These are phyloP conservation scores for Mimosa pudica DNA, from an alignment of 306 rosid genomes.

Conservation along the genomic window DNA sequence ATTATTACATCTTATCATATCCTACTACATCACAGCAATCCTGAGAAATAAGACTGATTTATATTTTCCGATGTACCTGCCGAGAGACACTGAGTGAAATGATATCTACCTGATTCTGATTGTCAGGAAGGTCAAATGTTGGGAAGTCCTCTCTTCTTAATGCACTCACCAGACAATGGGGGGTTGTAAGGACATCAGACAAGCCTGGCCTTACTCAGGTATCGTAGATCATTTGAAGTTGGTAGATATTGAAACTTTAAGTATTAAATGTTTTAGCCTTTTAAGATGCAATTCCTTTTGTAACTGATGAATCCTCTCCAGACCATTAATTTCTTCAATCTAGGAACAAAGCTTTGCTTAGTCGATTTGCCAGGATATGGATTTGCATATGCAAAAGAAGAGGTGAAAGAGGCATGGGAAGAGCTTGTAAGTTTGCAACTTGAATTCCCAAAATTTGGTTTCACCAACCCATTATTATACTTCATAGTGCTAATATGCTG, in stretches of 20 bases:
- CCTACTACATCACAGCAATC: background rate
- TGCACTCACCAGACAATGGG: constrained; percentile 96
- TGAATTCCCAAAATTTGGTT: constrained; percentile 12
- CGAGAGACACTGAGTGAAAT: constrained; percentile 26
- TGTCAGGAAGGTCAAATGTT: constrained; percentile 89
- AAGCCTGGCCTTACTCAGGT: constrained; percentile 99
- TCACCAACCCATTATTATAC: constrained; percentile 14
- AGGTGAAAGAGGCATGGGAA: constrained; percentile 96
- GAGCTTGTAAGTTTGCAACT: constrained; percentile 77
- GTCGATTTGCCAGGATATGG: constrained; percentile 99
- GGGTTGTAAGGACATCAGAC: constrained; percentile 87
- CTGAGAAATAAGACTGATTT: background rate
- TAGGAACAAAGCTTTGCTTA: constrained; percentile 74
- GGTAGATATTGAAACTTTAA: constrained; percentile 7
- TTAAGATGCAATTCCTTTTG: constrained; percentile 13
- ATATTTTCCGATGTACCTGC: constrained; percentile 10
- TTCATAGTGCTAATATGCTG: constrained; percentile 7
- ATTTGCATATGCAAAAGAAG: constrained; percentile 97
- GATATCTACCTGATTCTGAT: constrained; percentile 28
- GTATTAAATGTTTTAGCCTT: background rate
- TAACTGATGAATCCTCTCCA: constrained; percentile 45
- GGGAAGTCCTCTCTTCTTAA: constrained; percentile 96
- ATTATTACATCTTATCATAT: too few relatives aligned
- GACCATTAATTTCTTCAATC: constrained; percentile 83
- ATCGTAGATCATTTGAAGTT: constrained; percentile 15